Evolutionary conservation across 2,329 filamentous ascomycete genomes (phyloP).

Genomic region (Berkeleyomyces basicola): DNA sequence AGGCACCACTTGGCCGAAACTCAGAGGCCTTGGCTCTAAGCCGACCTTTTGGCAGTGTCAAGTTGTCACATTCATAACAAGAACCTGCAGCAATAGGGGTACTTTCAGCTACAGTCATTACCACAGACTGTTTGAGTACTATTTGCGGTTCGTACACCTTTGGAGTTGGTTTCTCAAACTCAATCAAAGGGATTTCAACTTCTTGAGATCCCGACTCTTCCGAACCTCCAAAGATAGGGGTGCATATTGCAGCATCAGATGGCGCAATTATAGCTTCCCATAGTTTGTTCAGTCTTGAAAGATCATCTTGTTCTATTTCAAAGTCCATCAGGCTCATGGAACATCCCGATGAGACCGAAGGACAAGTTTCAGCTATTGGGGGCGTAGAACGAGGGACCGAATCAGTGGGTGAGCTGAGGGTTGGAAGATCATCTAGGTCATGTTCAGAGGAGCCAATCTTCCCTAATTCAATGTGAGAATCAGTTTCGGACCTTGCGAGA

Average conservation of each 20-base stretch:
- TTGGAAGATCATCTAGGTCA: not conserved
- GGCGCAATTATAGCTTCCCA: not conserved
- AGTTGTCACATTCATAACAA: not conserved
- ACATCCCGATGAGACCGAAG: not conserved
- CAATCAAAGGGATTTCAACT: not conserved
- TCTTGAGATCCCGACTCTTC: not conserved
- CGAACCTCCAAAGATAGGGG: not conserved
- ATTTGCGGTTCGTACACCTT: not conserved
- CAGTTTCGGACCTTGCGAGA: not conserved
- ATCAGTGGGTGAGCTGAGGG: not conserved
- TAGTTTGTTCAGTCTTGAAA: not conserved
- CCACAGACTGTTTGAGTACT: not conserved
- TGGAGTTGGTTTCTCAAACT: not conserved
- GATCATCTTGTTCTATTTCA: not conserved
- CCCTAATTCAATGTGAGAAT: not conserved
- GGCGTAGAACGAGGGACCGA: not conserved
- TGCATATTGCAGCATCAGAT: too few relatives aligned
- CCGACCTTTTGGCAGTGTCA: too few relatives aligned
- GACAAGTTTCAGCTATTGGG: not conserved
- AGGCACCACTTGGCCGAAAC: not conserved
- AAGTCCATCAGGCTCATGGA: not conserved
- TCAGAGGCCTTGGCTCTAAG: not conserved
- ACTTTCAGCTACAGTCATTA: not conserved
- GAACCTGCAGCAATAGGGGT: not conserved
- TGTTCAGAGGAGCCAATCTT: not conserved